Base-by-base conservation (phyloP, 2,329 filamentous ascomycete genomes). In the Aspergillus arachidicola region DNA sequence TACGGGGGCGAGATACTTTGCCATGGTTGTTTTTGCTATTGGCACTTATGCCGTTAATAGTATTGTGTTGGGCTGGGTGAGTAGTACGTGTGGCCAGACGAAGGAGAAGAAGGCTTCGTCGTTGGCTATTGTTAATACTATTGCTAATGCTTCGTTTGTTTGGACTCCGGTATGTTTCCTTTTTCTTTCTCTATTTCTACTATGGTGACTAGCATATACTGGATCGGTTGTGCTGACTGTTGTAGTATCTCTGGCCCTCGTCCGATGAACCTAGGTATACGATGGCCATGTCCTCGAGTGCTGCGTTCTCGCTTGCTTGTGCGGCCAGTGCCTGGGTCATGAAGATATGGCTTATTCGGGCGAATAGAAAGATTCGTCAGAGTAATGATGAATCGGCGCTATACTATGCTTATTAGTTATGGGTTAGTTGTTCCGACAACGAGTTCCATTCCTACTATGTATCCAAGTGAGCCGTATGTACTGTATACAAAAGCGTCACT, bases 31-130 rank as follows among this genome's bases (percentile, higher is more conserved):
- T 57, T 68, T 75, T 45, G 55, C 65, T 10, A 71, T 74, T n/a
- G 74, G 74, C 12, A 73, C 72, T 19, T 74, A 76, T 65, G 72
- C 73, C n/a, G 74, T 74, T 28, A 80, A 81, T 66, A 79, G 78
- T 19, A 71, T 81, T 14, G 79, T 81, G 21, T 73, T 82, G 3
- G 77, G 77, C n/a, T 81, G 80, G 80, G 78, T 79, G 4, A 76
- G 76, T 10, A 75, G 74, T 11, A 80, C 78, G 1, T 74, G 79
- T 14, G 79, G 78, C 6, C 78, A 81, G 59, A 81, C 79, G 1
- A 70, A 76, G 14, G 79, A 81, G 67, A 82, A 82, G 69, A 79
- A 80, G 62, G 79, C 80, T 34, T 78, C 78, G 4, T 71, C 75
- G 16, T 57, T 81, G 19, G 77, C 78, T 1, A 79, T 81, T 59